These are phyloP conservation scores for Amborella trichopoda DNA, from an alignment of 164 flowering plant genomes.

Conservation along the genomic window DNA sequence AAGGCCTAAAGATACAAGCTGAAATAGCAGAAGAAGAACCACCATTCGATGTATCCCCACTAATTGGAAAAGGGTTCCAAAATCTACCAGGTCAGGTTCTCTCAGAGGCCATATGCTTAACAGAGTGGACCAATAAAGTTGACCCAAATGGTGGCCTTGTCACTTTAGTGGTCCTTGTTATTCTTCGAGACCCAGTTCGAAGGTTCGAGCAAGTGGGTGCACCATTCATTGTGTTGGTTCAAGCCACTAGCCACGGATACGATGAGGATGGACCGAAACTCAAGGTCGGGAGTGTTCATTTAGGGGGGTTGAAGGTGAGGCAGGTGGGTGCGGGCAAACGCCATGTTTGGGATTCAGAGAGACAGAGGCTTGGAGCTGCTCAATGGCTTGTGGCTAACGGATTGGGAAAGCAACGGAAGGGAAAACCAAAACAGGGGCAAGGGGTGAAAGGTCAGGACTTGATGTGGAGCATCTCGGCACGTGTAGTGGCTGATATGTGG, in stretches of 20 bases:
- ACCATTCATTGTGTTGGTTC: constrained; percentile 47
- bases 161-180: constrained; percentile 41
- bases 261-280: constrained; percentile 40
- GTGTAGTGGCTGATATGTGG: constrained; percentile 94
- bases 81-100: no score
- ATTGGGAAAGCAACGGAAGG: constrained; percentile 52
- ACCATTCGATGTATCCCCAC: constrained; percentile 73
- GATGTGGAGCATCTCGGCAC: constrained; percentile 82
- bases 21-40: constrained; percentile 81
- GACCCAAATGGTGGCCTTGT: no score
- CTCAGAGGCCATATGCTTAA: constrained; percentile 49
- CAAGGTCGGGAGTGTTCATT: constrained; percentile 56
- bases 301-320: constrained; percentile 65
- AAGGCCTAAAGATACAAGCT: constrained; percentile 77
- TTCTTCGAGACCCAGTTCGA: constrained; percentile 69
- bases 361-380: constrained; percentile 72
- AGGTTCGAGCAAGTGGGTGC: constrained; percentile 79
- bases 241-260: constrained; percentile 26
- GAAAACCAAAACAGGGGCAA: constrained; percentile 25
- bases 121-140: constrained; percentile 62
- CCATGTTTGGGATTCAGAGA: constrained; percentile 67
- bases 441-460: constrained; percentile 27
- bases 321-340: constrained; percentile 26
- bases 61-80: constrained; percentile 7
- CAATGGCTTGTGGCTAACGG: constrained; percentile 87